Evolutionary conservation across 2,329 filamentous ascomycete species (phyloP).

Genomic region (Aspergillus sp.): DNA sequence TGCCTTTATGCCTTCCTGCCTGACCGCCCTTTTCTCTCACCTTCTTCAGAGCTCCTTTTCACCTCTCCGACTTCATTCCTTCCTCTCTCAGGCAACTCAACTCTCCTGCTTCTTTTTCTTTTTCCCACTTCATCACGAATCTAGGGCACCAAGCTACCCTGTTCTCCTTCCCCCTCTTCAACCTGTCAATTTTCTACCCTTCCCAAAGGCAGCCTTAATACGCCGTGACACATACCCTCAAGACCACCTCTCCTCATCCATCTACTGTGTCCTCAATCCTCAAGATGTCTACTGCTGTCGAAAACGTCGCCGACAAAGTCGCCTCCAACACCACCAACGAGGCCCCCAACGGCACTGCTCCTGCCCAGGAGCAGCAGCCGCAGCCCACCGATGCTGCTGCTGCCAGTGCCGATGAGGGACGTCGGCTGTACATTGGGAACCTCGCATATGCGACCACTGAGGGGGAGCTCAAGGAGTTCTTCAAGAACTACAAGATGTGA

Average conservation of each 20-base stretch:
- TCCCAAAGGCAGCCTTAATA: slow-evolving; percentile 12
- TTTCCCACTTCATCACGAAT: slow-evolving; percentile 33
- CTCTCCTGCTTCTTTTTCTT: slow-evolving; percentile 5
- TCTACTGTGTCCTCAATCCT: slow-evolving; percentile 40
- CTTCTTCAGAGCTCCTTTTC: background rate
- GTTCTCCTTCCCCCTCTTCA: slow-evolving; percentile 57
- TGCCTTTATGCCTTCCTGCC: background rate
- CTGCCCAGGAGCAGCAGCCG: slow-evolving; percentile 46
- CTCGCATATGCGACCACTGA: slow-evolving; percentile 99
- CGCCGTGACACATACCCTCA: slow-evolving; percentile 38
- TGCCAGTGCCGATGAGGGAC: slow-evolving; percentile 95
- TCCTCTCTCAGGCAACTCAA: background rate
- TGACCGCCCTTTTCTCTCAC: background rate
- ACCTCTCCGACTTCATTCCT: background rate
- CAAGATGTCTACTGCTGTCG: slow-evolving; percentile 76
- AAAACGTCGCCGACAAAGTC: slow-evolving; percentile 62
- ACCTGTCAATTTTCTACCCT: slow-evolving; percentile 23
- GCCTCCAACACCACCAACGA: slow-evolving; percentile 60
- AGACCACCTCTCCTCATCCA: slow-evolving; percentile 5
- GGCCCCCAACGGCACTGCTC: slow-evolving; percentile 50
- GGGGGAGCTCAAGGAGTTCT: slow-evolving; percentile 99
- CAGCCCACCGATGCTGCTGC: slow-evolving; percentile 72
- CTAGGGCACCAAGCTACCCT: slow-evolving; percentile 93
- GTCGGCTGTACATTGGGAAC: slow-evolving; percentile 99
- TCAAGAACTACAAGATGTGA: slow-evolving; percentile 99